phyloP scores from a whole-genome alignment of 441 rosid species.

The Cnidoscolus chayamansa region DNA sequence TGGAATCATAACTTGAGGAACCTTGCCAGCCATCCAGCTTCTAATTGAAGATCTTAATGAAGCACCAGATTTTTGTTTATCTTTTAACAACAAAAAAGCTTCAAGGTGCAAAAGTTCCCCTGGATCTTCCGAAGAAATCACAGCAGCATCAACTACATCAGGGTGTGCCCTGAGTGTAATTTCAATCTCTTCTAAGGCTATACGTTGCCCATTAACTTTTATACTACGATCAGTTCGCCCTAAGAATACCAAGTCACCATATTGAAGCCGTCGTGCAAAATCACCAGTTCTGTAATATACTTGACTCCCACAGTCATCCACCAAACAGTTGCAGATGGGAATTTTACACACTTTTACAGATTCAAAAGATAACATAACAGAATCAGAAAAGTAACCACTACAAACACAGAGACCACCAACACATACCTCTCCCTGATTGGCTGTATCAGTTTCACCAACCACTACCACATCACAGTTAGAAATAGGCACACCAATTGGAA shows the following conservation, averaged over 20 bases:
- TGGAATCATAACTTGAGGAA: constrained; percentile 76
- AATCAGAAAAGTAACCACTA: constrained; percentile 51
- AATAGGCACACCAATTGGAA: constrained; percentile 91
- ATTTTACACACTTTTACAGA: constrained; percentile 45
- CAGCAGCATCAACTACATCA: constrained; percentile 65
- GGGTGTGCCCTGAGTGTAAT: constrained; percentile 50
- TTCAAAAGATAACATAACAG: constrained; percentile 30
- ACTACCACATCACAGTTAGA: constrained; percentile 63
- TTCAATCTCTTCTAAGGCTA: constrained; percentile 82
- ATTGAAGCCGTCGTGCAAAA: constrained; percentile 57
- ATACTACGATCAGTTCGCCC: constrained; percentile 78
- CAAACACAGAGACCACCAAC: constrained; percentile 72
- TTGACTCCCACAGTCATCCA: constrained; percentile 44
- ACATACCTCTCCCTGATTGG: constrained; percentile 67
- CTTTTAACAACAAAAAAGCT: constrained; percentile 55
- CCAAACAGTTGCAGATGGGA: constrained; percentile 35
- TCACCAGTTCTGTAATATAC: constrained; percentile 81
- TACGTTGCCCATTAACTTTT: constrained; percentile 75
- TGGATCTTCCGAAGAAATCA: constrained; percentile 39
- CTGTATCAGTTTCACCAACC: constrained; percentile 41
- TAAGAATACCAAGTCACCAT: constrained; percentile 71
- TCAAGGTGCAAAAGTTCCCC: constrained; percentile 43
- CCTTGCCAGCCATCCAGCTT: constrained; percentile 55
- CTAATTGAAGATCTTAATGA: constrained; percentile 39
- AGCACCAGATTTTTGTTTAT: constrained; percentile 39